phyloP scores from a whole-genome alignment of 2,329 filamentous ascomycete genomes.

The Sphaerulina populicola region DNA sequence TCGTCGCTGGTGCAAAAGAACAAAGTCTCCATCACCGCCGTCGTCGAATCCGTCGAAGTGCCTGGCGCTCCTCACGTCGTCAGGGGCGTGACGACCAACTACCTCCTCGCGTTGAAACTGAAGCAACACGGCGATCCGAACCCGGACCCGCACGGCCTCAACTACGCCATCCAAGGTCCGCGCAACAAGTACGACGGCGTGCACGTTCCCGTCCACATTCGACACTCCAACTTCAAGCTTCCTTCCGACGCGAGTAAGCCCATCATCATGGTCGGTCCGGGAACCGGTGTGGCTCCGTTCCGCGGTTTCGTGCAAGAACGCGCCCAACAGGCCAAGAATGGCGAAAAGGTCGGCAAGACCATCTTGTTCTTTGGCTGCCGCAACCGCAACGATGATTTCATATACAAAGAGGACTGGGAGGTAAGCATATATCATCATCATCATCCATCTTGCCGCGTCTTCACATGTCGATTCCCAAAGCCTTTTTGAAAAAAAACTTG shows the following conservation, averaged over 20 bases:
- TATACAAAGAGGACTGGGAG: slow-evolving; percentile 88
- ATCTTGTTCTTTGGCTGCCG: slow-evolving; percentile 94
- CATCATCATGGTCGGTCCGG: slow-evolving; percentile 90
- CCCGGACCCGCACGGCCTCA: slow-evolving; percentile 73
- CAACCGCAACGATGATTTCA: slow-evolving; percentile 76
- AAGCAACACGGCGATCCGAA: slow-evolving; percentile 85
- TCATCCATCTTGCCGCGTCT: too few species aligned
- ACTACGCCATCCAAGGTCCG: slow-evolving; percentile 79
- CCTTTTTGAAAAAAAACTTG: too few species aligned
- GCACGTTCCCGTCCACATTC: slow-evolving; percentile 88
- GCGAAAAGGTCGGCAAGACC: slow-evolving; percentile 75
- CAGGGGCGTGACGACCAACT: slow-evolving; percentile 95
- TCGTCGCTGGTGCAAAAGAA: slow-evolving; percentile 89
- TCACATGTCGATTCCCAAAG: too few species aligned
- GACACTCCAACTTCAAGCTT: slow-evolving; percentile 98
- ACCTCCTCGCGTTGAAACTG: slow-evolving; percentile 86
- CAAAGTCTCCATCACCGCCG: slow-evolving; percentile 88
- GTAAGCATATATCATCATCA: too few species aligned
- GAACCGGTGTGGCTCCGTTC: slow-evolving; percentile 94
- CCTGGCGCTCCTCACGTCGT: slow-evolving; percentile 70
- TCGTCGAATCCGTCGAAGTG: slow-evolving; percentile 76
- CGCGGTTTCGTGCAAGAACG: slow-evolving; percentile 91
- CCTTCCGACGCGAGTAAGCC: slow-evolving; percentile 91
- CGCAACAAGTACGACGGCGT: slow-evolving; percentile 96
- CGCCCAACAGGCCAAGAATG: slow-evolving; percentile 69